Evolutionary conservation across 495 filamentous ascomycete species (phyloP).

Genomic region (Trichoderma reesei): DNA sequence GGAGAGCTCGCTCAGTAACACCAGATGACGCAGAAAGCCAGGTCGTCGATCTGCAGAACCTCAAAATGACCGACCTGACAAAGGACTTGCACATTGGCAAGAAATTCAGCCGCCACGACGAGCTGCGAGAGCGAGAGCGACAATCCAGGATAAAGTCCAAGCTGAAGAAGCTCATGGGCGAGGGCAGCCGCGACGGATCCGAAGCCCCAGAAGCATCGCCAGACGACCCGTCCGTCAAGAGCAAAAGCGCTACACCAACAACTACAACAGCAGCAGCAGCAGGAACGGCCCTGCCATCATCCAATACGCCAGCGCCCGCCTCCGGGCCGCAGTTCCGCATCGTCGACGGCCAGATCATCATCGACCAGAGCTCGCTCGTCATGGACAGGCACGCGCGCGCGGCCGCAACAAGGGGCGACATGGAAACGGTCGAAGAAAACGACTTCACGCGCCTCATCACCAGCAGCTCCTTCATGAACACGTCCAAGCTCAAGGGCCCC

Average conservation of each 20-base stretch:
- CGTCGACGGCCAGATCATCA: conserved; percentile 74
- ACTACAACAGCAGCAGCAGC: background rate
- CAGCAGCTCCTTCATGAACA: conserved; percentile 60
- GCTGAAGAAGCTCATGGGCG: conserved; percentile 19
- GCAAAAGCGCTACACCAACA: conserved; percentile 3
- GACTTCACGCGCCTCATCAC: conserved; percentile 73
- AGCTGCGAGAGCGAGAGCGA: conserved; percentile 40
- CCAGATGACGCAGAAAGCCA: conserved; percentile 69
- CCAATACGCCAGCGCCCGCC: conserved; percentile 9
- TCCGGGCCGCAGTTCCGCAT: conserved; percentile 38
- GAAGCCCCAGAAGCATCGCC: conserved; percentile 13
- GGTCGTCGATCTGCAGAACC: conserved; percentile 54
- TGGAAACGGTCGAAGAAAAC: conserved; percentile 69
- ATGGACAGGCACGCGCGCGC: conserved; percentile 70
- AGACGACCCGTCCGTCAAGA: conserved; percentile 15
- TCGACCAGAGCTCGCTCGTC: conserved; percentile 66
- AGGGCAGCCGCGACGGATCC: conserved; percentile 5
- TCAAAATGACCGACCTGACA: conserved; percentile 78
- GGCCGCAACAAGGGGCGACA: conserved; percentile 39
- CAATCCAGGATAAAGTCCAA: conserved; percentile 31
- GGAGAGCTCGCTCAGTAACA: conserved; percentile 39
- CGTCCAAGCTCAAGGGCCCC: conserved; percentile 43
- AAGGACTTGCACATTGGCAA: conserved; percentile 68
- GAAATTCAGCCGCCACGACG: conserved; percentile 60
- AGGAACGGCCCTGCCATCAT: too few species aligned